phyloP scores from a whole-genome alignment of 2,329 filamentous ascomycete genomes.

The Fusarium oxysporum region DNA sequence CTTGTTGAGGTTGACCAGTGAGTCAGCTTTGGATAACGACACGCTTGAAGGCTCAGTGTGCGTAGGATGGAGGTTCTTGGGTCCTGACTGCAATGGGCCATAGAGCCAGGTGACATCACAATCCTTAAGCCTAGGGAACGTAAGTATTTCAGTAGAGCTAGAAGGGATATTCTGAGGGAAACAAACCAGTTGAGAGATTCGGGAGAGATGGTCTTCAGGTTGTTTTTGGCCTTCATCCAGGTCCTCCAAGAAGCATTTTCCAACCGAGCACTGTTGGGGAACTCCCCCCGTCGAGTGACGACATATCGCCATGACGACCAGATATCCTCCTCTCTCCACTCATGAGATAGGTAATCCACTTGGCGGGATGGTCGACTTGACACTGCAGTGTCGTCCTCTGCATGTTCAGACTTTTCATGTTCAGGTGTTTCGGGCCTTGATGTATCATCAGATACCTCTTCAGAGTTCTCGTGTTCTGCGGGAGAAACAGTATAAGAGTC shows the following conservation, averaged over 20 bases:
- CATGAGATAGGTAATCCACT: conserved; percentile 94
- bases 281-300: conserved; percentile 80
- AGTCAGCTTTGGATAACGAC: conserved; percentile 65
- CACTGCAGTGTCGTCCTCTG: conserved; percentile 84
- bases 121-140: conserved; percentile 82
- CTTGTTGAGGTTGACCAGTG: conserved; percentile 74
- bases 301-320: conserved; percentile 98
- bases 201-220: conserved; percentile 86
- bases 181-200: conserved; percentile 91
- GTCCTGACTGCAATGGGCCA: conserved; percentile 84
- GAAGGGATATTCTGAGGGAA: not conserved
- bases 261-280: conserved; percentile 82
- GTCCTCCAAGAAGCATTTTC: conserved; percentile 98
- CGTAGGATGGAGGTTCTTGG: conserved; percentile 63
- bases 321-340: conserved; percentile 95
- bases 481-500: conserved; percentile 66
- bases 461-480: conserved; percentile 64
- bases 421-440: conserved; percentile 70
- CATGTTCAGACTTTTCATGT: conserved; percentile 62
- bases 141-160: conserved; percentile 45
- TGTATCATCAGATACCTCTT: conserved; percentile 51
- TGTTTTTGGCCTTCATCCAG: conserved; percentile 93
- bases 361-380: conserved; percentile 82
- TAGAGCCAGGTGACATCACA: conserved; percentile 98
- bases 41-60: conserved; percentile 57